phyloP scores from a whole-genome alignment of 345 rosid species.

The Passiflora organensis region DNA sequence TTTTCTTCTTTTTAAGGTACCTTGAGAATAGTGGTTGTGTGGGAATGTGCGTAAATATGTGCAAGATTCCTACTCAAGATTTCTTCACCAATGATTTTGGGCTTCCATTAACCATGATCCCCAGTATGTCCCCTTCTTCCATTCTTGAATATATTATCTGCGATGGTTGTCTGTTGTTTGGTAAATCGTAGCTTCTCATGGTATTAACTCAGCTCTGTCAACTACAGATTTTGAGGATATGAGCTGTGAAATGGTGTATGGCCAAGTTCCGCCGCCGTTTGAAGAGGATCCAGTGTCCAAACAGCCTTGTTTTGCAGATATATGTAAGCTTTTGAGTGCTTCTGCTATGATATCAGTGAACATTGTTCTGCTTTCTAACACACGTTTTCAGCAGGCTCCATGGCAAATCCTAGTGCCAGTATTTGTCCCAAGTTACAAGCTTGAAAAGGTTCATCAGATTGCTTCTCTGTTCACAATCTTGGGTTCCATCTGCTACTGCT shows the following conservation, averaged over 20 bases:
- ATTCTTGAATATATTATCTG: too few relatives aligned
- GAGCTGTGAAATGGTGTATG: conserved; percentile 96
- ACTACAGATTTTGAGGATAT: conserved; percentile 83
- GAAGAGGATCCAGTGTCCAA: conserved; percentile 67
- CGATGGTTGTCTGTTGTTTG: too few relatives aligned
- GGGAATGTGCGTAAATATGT: conserved; percentile 96
- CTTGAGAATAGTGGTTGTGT: conserved; percentile 97
- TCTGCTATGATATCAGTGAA: neutral
- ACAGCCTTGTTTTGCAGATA: conserved; percentile 59
- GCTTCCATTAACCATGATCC: conserved; percentile 88
- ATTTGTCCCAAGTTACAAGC: conserved; percentile 49
- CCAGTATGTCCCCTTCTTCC: conserved; percentile 42
- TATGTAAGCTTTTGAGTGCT: conserved; percentile 36
- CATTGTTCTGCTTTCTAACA: conserved; percentile 10
- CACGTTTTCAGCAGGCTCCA: conserved; percentile 40
- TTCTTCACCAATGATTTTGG: conserved; percentile 98
- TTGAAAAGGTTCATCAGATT: conserved; percentile 19
- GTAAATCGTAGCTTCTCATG: neutral
- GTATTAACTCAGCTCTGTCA: neutral
- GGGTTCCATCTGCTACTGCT: too few relatives aligned
- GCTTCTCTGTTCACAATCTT: neutral
- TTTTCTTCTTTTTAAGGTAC: conserved; percentile 44
- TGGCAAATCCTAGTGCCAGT: conserved; percentile 38
- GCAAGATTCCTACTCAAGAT: conserved; percentile 94
- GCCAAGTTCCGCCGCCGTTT: conserved; percentile 72